A percentile compares a stretch with the other conserved stretches of the same genome.
These are phyloP conservation scores for Aspergillus bertholletiae DNA, from an alignment of 495 filamentous ascomycete genomes.

Conservation along the genomic window DNA sequence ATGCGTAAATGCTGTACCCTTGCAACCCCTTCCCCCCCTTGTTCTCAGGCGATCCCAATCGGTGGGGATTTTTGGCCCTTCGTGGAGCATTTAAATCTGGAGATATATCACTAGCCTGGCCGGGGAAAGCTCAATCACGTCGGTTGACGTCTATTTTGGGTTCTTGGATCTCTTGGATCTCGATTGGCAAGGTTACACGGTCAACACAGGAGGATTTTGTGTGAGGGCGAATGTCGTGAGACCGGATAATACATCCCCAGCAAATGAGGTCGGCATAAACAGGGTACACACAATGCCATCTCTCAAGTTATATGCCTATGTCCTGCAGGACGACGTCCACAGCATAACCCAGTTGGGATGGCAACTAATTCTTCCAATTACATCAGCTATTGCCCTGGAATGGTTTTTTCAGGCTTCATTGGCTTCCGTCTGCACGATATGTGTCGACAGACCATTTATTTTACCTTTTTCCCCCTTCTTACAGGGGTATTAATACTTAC, in stretches of 20 bases:
- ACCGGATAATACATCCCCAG: conserved; percentile 15
- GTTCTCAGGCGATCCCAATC: neutral
- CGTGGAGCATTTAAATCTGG: neutral
- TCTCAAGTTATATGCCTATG: neutral
- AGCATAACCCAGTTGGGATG: neutral
- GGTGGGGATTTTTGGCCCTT: neutral
- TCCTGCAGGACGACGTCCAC: neutral
- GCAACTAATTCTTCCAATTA: neutral
- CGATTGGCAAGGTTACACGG: neutral
- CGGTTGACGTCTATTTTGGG: conserved; percentile 4
- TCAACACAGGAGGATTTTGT: neutral
- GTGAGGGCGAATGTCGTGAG: conserved; percentile 1
- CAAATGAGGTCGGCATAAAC: conserved; percentile 9
- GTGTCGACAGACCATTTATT: neutral
- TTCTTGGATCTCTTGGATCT: neutral
- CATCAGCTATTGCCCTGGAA: neutral
- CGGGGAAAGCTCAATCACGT: neutral
- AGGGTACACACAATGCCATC: neutral
- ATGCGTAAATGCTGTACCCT: neutral
- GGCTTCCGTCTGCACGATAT: neutral
- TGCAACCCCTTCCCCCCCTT: neutral
- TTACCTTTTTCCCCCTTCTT: neutral
- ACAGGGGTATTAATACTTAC: neutral
- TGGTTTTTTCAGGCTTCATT: neutral
- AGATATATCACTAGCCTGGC: neutral